Percentiles rank a stretch among this genome's conserved stretches.
Evolutionary conservation across 2,329 filamentous ascomycete genomes (phyloP).

Genomic region (Alternaria sp.): DNA sequence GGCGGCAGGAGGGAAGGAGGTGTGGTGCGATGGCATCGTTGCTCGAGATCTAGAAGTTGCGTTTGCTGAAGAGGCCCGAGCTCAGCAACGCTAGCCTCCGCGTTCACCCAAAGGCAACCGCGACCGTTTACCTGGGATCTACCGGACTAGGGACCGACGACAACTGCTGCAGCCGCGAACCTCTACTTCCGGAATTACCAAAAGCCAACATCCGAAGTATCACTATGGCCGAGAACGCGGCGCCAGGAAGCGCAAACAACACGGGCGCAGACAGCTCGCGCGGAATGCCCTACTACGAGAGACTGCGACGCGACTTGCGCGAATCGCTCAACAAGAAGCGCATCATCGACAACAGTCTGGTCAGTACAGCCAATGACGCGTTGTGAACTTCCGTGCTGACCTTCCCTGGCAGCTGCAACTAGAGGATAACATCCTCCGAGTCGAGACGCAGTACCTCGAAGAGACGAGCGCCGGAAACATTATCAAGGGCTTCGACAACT

Average conservation of each 20-base stretch:
- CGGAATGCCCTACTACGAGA: slow-evolving; percentile 72
- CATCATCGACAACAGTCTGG: slow-evolving; percentile 66
- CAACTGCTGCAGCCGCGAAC: not conserved
- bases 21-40: slow-evolving; percentile 4
- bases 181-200: not conserved
- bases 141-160: slow-evolving; percentile 1
- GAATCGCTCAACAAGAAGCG: slow-evolving; percentile 71
- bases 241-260: slow-evolving; percentile 45
- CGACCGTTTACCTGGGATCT: slow-evolving; percentile 10
- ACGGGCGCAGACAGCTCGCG: slow-evolving; percentile 55
- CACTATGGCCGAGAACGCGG: slow-evolving; percentile 59
- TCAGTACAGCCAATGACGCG: slow-evolving; percentile 41
- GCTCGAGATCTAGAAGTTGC: slow-evolving; percentile 16
- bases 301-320: slow-evolving; percentile 70
- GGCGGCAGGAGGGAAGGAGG: not conserved
- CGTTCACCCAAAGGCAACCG: slow-evolving; percentile 19
- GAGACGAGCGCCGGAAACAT: slow-evolving; percentile 88
- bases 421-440: slow-evolving; percentile 83
- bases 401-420: slow-evolving; percentile 56
- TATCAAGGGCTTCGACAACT: slow-evolving; percentile 96
- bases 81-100: slow-evolving; percentile 23
- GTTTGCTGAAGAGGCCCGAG: slow-evolving; percentile 25
- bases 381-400: slow-evolving; percentile 19
- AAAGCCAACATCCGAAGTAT: not conserved
- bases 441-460: slow-evolving; percentile 88